Evolutionary conservation across 768 basidiomycete species (phyloP).

Genomic region (Porpolomopsis calyptriformis): DNA sequence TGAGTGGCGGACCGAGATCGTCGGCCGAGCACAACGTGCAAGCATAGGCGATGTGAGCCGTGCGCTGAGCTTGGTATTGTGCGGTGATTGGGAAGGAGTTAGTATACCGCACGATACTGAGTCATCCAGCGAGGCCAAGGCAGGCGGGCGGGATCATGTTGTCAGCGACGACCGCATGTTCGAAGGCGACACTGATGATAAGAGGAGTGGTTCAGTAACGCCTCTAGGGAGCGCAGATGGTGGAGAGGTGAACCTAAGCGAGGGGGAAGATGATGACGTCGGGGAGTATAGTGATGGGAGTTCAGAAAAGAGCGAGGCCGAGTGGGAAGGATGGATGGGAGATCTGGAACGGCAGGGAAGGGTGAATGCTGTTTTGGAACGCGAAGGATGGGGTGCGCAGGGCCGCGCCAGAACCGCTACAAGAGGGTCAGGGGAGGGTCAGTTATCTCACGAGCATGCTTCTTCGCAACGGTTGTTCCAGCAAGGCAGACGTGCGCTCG

Average conservation of each 20-base stretch:
- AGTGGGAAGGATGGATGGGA: conserved; percentile 59
- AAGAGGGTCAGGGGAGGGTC: neutral
- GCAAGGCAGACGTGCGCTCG: conserved; percentile 17
- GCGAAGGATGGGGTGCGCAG: neutral
- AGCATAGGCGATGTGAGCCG: conserved; percentile 49
- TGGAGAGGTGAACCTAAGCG: no score
- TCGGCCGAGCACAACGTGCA: conserved; percentile 42
- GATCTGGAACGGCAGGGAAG: conserved; percentile 39
- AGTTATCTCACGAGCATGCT: conserved; percentile 2
- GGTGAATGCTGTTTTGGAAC: neutral
- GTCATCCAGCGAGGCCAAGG: conserved; percentile 3
- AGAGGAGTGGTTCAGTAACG: no score
- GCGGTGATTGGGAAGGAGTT: conserved; percentile 14
- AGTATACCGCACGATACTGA: conserved; percentile 3
- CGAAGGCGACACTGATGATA: no score
- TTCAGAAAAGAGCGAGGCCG: conserved; percentile 39
- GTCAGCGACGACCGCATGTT: no score
- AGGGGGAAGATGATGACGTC: conserved; percentile 6
- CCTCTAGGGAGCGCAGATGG: no score
- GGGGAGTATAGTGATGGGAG: neutral
- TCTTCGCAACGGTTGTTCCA: conserved; percentile 15
- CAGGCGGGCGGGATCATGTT: no score
- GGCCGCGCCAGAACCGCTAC: neutral
- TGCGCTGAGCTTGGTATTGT: conserved; percentile 39
- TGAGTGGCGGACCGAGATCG: conserved; percentile 49